These are phyloP conservation scores for Cunninghamia lanceolata DNA, from an alignment of 75 land plant species.

Conservation along the genomic window DNA sequence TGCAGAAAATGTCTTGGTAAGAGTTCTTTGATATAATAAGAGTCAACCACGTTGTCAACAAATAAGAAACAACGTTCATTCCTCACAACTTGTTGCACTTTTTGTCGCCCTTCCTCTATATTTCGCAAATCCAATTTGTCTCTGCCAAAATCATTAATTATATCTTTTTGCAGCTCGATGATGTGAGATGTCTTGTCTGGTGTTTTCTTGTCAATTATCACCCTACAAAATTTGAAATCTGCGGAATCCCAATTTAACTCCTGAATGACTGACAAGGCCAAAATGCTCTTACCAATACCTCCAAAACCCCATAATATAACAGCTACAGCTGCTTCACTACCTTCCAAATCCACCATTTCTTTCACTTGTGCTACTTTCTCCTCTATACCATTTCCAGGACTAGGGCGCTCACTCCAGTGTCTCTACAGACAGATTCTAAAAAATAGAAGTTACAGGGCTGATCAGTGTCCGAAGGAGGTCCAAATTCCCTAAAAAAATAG, in stretches of 20 bases:
- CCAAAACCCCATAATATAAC: background rate
- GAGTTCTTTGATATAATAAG: background rate
- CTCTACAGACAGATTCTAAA: too few species aligned
- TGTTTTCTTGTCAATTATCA: background rate
- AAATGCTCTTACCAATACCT: background rate
- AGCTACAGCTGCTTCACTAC: background rate
- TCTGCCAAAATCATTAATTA: background rate
- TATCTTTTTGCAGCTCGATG: background rate
- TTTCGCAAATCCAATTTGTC: background rate
- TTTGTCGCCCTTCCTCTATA: background rate
- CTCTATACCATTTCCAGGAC: background rate
- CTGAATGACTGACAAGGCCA: background rate
- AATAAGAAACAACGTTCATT: background rate
- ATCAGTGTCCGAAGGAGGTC: too few species aligned
- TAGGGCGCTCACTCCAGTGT: too few species aligned
- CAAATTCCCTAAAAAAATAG: too few species aligned
- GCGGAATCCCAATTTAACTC: background rate
- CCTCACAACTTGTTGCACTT: background rate
- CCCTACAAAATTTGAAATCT: background rate
- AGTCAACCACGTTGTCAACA: background rate
- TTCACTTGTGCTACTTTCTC: background rate
- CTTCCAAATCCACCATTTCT: background rate
- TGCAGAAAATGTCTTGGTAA: background rate
- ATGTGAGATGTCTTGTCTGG: background rate
- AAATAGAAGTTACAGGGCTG: too few species aligned